Percentiles rank a stretch among this genome's conserved stretches.
phyloP scores from a whole-genome alignment of 2,329 filamentous ascomycete species.

The Dothideomycetidae sp. region DNA sequence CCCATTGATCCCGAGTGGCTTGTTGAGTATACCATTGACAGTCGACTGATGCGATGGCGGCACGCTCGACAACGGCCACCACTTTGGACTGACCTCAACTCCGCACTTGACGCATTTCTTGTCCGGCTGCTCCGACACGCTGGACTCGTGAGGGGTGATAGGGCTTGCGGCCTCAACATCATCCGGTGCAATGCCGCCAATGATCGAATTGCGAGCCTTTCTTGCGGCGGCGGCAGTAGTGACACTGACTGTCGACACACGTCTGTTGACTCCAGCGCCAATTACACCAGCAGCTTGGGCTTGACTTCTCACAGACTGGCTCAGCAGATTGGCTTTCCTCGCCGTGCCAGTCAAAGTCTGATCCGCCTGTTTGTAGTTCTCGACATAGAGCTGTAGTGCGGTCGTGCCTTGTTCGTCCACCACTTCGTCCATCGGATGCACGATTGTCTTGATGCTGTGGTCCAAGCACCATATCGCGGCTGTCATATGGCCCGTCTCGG shows the following conservation, averaged over 20 bases:
- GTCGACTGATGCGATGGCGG: constrained; percentile 12
- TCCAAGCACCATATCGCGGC: constrained; percentile 85
- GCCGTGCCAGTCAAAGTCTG: constrained; percentile 79
- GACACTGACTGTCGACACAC: constrained; percentile 24
- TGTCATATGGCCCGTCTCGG: constrained; percentile 70
- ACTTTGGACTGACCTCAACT: constrained; percentile 56
- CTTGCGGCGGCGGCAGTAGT: constrained; percentile 20
- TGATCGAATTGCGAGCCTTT: constrained; percentile 21
- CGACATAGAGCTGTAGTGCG: constrained; percentile 73
- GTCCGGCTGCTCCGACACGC: constrained; percentile 19
- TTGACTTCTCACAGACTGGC: constrained; percentile 45
- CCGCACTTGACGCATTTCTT: constrained; percentile 32
- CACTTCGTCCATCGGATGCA: constrained; percentile 67
- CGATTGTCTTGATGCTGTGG: constrained; percentile 53
- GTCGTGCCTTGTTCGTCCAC: constrained; percentile 59
- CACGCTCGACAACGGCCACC: constrained; percentile 24
- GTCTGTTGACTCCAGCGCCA: constrained; percentile 20
- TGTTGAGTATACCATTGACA: constrained; percentile 5
- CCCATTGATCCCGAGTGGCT: constrained; percentile 16
- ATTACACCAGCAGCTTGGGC: constrained; percentile 23
- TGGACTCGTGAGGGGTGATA: constrained; percentile 14
- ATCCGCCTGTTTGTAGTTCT: constrained; percentile 90
- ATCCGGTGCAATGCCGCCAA: constrained; percentile 18
- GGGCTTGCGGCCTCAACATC: constrained; percentile 19
- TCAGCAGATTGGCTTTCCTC: constrained; percentile 72